phyloP scores from a whole-genome alignment of 202 grass and related monocot species.

The Setaria italica region DNA sequence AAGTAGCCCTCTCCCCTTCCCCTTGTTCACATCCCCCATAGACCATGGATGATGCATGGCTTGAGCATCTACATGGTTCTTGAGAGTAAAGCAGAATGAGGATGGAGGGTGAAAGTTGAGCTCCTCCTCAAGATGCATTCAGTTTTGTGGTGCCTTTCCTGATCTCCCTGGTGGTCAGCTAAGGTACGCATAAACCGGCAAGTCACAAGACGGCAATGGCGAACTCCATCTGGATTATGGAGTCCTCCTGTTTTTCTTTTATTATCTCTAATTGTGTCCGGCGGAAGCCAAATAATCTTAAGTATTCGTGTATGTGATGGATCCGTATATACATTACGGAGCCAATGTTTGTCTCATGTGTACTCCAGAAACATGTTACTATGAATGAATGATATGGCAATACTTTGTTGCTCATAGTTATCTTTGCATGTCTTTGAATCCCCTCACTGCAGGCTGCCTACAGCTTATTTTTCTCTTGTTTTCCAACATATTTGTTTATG shows the following conservation, averaged over 20 bases:
- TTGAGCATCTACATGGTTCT: constrained; percentile 68
- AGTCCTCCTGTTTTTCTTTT: constrained; percentile 31
- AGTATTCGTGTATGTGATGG: constrained; percentile 35
- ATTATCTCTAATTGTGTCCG: constrained; percentile 38
- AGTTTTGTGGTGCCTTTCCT: constrained; percentile 44
- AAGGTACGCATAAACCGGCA: constrained; percentile 72
- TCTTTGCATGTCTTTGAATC: constrained; percentile 26
- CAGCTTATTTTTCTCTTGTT: not conserved
- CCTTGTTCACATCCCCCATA: constrained; percentile 35
- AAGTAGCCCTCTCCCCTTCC: constrained; percentile 32
- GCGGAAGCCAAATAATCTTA: constrained; percentile 37
- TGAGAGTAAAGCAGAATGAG: constrained; percentile 51
- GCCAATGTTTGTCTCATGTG: constrained; percentile 32
- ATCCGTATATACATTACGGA: constrained; percentile 25
- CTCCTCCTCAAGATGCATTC: constrained; percentile 34
- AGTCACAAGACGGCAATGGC: constrained; percentile 82
- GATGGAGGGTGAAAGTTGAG: constrained; percentile 46
- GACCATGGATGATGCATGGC: constrained; percentile 63
- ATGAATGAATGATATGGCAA: constrained; percentile 29
- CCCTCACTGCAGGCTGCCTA: not conserved
- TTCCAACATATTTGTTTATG: constrained; percentile 16
- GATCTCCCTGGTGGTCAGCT: constrained; percentile 43
- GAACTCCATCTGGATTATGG: constrained; percentile 53
- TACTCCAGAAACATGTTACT: constrained; percentile 30
- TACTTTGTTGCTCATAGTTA: constrained; percentile 2